Base-by-base conservation (phyloP, 495 filamentous ascomycete species). In the Hyaloscypha finlandica region DNA sequence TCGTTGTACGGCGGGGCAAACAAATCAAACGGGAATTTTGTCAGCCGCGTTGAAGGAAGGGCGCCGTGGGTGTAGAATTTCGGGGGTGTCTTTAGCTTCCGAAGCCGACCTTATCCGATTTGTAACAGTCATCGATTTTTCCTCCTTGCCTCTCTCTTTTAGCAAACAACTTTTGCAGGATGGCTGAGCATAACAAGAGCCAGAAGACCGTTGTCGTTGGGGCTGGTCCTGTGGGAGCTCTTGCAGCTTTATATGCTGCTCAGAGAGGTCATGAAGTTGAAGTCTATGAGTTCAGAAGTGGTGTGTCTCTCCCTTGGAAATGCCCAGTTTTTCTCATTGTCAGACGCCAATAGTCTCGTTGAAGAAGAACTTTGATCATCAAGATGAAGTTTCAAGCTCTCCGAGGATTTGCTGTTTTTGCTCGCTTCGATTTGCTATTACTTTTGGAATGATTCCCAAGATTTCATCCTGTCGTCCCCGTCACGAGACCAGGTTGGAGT, bases 231-330 rank as follows among this genome's bases (percentile, higher is more conserved):
- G 95, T 98, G 16, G 95, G 95, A 4, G 90, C 94, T 9, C 82
- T 99, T 31, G 92, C 94, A 8, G 95, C 93, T 20, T 80, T 99
- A 12, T 99, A 98, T 79, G 94, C 95, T 60, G 94, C 93, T 2
- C 83, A 88, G 67, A 81, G 93, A 73, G 94, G 92, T 39, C 86
- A 96, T 74, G 81, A 94, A 72, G 95, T 99, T 5, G 92, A 97
- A 74, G 83, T 99, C 64, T 99, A 98, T 78, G 95, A 99, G 76
- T 80, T 98, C 67, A 86, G 95, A 72, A 88, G 88, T 80, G 94
- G 94, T 97, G 82, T 75, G 91, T 79, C 35, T 39, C 29, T 14
- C 31, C 6, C 16, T 11, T 48, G 42, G 9, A 4, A 19, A 48
- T 48, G 35, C 12, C 35, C 6, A 37, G 1, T 48, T 1, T 48